A percentile compares a stretch with the other conserved stretches of the same genome.
phyloP scores from a whole-genome alignment of 2,329 filamentous ascomycete species.

The Xylariaceae sp. region DNA sequence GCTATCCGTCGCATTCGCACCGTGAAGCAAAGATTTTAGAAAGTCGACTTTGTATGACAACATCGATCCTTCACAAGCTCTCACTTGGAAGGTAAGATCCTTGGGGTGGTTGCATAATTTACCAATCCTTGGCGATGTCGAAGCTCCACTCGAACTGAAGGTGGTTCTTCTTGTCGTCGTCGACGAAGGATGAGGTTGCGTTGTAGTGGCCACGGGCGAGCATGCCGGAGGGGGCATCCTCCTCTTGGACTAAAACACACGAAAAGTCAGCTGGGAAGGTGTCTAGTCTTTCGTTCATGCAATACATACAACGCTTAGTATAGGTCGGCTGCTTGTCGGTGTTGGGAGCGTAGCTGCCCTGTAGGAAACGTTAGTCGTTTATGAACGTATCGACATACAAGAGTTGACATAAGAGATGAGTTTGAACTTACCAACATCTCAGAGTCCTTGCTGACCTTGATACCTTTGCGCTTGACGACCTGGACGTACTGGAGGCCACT shows the following conservation, averaged over 20 bases:
- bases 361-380: constrained; percentile 25
- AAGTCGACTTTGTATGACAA: too few species aligned
- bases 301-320: constrained; percentile 81
- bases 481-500: constrained; percentile 96
- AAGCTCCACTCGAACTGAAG: constrained; percentile 95
- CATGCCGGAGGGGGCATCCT: constrained; percentile 91
- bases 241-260: constrained; percentile 68
- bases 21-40: too few species aligned
- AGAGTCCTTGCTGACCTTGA: constrained; percentile 86
- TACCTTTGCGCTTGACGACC: constrained; percentile 83
- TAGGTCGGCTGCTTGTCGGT: constrained; percentile 84
- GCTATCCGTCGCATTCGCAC: too few species aligned
- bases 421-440: constrained; percentile 84
- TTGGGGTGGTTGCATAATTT: constrained; percentile 27
- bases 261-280: constrained; percentile 9
- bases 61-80: too few species aligned
- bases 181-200: constrained; percentile 84
- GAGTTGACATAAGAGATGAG: background rate
- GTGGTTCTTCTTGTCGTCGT: constrained; percentile 90
- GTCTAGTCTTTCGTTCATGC: background rate
- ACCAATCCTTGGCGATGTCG: constrained; percentile 96
- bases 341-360: constrained; percentile 92
- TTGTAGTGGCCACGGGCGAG: constrained; percentile 87
- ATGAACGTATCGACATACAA: background rate
- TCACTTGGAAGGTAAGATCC: background rate